These are phyloP conservation scores for Keithomyces neogunnii DNA, from an alignment of 2,329 filamentous ascomycete species.

Conservation along the genomic window DNA sequence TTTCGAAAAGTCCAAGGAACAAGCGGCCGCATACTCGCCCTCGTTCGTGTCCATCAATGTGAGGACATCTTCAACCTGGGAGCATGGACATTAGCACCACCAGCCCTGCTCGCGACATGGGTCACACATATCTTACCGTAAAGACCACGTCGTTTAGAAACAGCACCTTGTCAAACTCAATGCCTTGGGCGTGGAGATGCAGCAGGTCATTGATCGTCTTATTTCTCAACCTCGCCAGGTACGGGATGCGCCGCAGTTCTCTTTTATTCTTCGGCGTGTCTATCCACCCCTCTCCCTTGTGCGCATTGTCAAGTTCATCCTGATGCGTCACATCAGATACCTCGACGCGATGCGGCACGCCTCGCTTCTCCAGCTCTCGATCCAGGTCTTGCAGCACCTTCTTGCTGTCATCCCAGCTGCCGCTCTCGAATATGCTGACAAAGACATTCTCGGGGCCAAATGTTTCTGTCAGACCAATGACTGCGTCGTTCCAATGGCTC, in stretches of 20 bases:
- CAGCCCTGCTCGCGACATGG: not conserved
- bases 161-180: slow-evolving; percentile 48
- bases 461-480: slow-evolving; percentile 46
- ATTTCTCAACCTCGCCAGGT: slow-evolving; percentile 57
- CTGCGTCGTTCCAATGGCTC: slow-evolving; percentile 52
- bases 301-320: slow-evolving; percentile 41
- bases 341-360: slow-evolving; percentile 46
- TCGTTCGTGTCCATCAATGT: slow-evolving; percentile 47
- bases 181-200: slow-evolving; percentile 38
- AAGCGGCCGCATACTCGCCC: slow-evolving; percentile 53
- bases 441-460: slow-evolving; percentile 58
- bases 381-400: slow-evolving; percentile 50
- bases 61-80: slow-evolving; percentile 45
- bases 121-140: slow-evolving; percentile 27
- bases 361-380: slow-evolving; percentile 37
- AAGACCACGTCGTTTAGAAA: slow-evolving; percentile 59
- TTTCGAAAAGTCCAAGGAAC: slow-evolving; percentile 50
- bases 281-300: slow-evolving; percentile 52
- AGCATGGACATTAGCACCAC: not conserved
- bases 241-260: slow-evolving; percentile 60
- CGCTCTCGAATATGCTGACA: slow-evolving; percentile 60
- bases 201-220: slow-evolving; percentile 50
- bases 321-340: slow-evolving; percentile 50
- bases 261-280: slow-evolving; percentile 42
- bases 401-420: slow-evolving; percentile 62